phyloP scores from a whole-genome alignment of 164 flowering plant species.

The Dillenia turbinata region DNA sequence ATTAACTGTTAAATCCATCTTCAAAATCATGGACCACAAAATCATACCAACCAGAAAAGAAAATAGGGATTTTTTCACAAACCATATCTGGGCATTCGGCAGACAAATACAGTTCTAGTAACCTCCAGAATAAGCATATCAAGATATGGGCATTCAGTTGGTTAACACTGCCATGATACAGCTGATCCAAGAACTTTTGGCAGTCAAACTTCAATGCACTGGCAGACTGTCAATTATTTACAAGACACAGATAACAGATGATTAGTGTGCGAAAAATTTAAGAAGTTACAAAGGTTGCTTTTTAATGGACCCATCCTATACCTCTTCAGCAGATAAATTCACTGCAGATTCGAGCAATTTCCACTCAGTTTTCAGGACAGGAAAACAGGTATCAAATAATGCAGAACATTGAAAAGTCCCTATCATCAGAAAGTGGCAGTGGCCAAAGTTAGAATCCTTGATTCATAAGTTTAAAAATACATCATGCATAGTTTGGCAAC shows the following conservation, averaged over 20 bases:
- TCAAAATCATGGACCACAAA: too few species aligned
- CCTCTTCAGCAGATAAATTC: conserved; percentile 38
- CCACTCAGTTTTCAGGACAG: conserved; percentile 56
- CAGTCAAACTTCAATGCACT: conserved; percentile 34
- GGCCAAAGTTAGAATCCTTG: too few species aligned
- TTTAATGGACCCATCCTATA: conserved; percentile 5
- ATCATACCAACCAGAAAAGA: neutral
- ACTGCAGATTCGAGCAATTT: conserved; percentile 27
- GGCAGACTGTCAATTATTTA: conserved; percentile 38
- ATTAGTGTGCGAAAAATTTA: neutral
- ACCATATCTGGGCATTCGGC: conserved; percentile 22
- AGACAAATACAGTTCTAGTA: conserved; percentile 38
- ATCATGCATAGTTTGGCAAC: too few species aligned
- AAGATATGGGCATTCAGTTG: conserved; percentile 45
- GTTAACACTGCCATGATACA: conserved; percentile 29
- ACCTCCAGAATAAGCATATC: conserved; percentile 53
- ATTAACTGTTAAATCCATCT: neutral
- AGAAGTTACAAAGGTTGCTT: too few species aligned
- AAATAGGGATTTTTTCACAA: conserved; percentile 27
- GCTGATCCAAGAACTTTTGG: conserved; percentile 33
- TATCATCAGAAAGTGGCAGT: conserved; percentile 1
- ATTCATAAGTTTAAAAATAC: too few species aligned
- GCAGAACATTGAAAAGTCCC: conserved; percentile 25
- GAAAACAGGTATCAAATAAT: conserved; percentile 46
- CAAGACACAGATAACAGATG: neutral